phyloP scores from a whole-genome alignment of 345 rosid species.

The Populus ilicifolia region DNA sequence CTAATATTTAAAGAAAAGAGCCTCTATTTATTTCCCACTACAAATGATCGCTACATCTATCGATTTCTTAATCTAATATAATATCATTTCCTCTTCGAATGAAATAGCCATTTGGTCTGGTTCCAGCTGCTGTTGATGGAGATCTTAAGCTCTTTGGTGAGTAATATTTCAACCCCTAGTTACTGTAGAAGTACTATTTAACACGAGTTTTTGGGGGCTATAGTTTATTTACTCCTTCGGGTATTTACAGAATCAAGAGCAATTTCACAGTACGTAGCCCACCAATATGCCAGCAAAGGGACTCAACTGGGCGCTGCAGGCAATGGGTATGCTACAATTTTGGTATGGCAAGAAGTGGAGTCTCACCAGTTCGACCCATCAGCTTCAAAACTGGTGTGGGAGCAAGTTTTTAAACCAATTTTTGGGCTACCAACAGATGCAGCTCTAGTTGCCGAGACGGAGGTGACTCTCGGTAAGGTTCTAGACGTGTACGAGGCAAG shows the following conservation, averaged over 20 bases:
- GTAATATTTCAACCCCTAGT: not conserved
- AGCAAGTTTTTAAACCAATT: not conserved
- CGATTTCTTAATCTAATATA: not conserved
- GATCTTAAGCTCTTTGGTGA: not conserved
- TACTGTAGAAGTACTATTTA: no score
- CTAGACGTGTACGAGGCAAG: conserved; percentile 48
- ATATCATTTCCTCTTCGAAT: not conserved
- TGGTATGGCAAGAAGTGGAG: not conserved
- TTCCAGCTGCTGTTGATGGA: not conserved
- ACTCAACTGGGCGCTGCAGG: not conserved
- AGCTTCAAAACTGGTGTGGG: not conserved
- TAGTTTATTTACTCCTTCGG: not conserved
- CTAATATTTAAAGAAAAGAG: not conserved
- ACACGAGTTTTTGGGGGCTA: not conserved
- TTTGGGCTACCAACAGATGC: not conserved
- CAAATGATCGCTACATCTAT: not conserved
- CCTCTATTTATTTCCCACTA: not conserved
- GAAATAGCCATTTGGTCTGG: not conserved
- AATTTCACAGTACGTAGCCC: not conserved
- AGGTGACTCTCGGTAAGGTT: conserved; percentile 34
- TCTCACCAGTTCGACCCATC: not conserved
- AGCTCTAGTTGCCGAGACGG: conserved; percentile 14
- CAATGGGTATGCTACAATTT: not conserved
- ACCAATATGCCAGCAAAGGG: not conserved
- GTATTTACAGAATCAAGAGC: not conserved